Percentiles rank a stretch among this genome's conserved stretches.
phyloP scores from a whole-genome alignment of 2,329 filamentous ascomycete genomes.

The Pseudocercospora pini-densiflorae region DNA sequence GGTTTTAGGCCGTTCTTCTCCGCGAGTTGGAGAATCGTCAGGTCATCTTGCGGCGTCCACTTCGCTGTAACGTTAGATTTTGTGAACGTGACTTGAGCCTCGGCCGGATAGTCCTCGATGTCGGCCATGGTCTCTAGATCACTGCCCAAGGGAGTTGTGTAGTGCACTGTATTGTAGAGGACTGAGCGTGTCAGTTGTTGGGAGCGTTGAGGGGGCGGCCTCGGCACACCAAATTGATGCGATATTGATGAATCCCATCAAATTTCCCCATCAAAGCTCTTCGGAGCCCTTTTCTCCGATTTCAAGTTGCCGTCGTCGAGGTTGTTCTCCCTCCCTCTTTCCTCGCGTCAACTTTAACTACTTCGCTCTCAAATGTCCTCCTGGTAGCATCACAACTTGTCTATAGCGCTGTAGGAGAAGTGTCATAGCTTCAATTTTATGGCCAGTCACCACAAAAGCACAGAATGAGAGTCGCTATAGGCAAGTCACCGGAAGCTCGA shows the following conservation, averaged over 20 bases:
- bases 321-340: too few relatives aligned
- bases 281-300: too few relatives aligned
- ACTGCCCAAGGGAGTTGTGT: neutral
- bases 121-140: constrained; percentile 17
- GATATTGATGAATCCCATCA: neutral
- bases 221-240: neutral
- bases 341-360: too few relatives aligned
- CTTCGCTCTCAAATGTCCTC: too few relatives aligned
- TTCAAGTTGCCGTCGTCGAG: too few relatives aligned
- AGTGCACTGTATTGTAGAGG: neutral
- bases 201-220: too few relatives aligned
- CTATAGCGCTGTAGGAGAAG: too few relatives aligned
- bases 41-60: constrained; percentile 28
- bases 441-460: too few relatives aligned
- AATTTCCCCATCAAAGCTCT: too few relatives aligned
- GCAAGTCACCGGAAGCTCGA: neutral
- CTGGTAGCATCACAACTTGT: too few relatives aligned
- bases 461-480: neutral
- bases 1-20: constrained; percentile 33
- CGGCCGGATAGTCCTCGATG: constrained; percentile 28
- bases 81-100: constrained; percentile 26
- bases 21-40: constrained; percentile 32
- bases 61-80: constrained; percentile 28
- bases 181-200: neutral
- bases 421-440: too few relatives aligned